Conservation (phyloP, 176 grass and related monocot species). For the Pontederia crassipes region DNA sequence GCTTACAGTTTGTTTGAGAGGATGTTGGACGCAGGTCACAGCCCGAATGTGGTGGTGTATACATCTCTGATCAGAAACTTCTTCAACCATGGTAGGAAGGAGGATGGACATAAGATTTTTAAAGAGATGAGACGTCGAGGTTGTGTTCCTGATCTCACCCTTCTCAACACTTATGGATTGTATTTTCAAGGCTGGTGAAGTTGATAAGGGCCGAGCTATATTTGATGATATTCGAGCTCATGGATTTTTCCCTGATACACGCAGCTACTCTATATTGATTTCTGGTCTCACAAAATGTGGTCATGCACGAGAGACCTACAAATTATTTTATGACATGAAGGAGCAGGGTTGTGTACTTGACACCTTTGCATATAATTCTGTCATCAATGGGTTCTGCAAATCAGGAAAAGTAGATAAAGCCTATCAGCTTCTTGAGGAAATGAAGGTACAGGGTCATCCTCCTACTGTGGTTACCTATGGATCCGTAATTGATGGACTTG, state of each 20-base stretch:
- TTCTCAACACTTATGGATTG: slow-evolving; percentile 98
- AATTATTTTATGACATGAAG: slow-evolving; percentile 85
- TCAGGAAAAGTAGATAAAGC: slow-evolving; percentile 83
- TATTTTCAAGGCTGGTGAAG: slow-evolving; percentile 68
- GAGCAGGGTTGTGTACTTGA: slow-evolving; percentile 77
- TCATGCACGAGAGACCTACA: slow-evolving; percentile 82
- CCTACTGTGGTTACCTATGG: slow-evolving; percentile 87
- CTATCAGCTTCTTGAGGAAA: slow-evolving; percentile 88
- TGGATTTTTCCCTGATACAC: slow-evolving; percentile 55
- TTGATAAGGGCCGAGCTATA: slow-evolving; percentile 56
- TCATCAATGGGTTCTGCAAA: slow-evolving; percentile 93
- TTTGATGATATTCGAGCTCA: slow-evolving; percentile 67
- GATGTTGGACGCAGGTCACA: slow-evolving; percentile 71
- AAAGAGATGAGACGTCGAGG: slow-evolving; percentile 69
- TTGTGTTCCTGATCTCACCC: slow-evolving; percentile 69
- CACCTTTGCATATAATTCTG: slow-evolving; percentile 61
- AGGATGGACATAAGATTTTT: slow-evolving; percentile 95
- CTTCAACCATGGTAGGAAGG: slow-evolving; percentile 86
- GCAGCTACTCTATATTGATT: slow-evolving; percentile 91
- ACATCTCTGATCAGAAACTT: slow-evolving; percentile 81
- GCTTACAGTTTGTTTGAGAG: slow-evolving; percentile 74
- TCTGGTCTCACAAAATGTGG: slow-evolving; percentile 90
- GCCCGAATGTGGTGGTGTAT: slow-evolving; percentile 66
- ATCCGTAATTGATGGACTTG: slow-evolving; percentile 75
- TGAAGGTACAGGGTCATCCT: slow-evolving; percentile 49